Evolutionary conservation across 169 alveolate genomes (phyloP).

Genomic region (Cytauxzoon felis): DNA sequence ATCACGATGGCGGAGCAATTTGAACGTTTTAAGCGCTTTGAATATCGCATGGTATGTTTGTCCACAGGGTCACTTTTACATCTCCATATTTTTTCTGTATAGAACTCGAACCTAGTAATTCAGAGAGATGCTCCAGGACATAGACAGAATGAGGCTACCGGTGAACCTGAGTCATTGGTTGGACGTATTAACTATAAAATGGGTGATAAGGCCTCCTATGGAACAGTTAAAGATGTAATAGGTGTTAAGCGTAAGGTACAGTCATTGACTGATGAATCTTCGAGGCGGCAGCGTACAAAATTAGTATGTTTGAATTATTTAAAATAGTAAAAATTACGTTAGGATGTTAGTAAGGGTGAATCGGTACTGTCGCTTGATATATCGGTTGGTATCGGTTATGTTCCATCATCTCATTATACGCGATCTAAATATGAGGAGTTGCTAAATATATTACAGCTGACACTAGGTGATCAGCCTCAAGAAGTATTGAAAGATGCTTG

Average conservation of each 20-base stretch:
- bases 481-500: constrained; percentile 89
- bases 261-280: constrained; percentile 12
- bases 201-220: constrained; percentile 89
- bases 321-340: constrained; percentile 15
- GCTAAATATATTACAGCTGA: constrained; percentile 77
- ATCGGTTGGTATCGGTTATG: constrained; percentile 80
- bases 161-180: constrained; percentile 94
- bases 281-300: constrained; percentile 37
- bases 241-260: constrained; percentile 24
- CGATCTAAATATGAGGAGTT: constrained; percentile 85
- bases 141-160: constrained; percentile 87
- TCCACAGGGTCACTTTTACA: background rate
- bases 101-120: constrained; percentile 84
- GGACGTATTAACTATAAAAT: constrained; percentile 83
- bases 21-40: constrained; percentile 89
- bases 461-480: constrained; percentile 88
- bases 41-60: constrained; percentile 75
- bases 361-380: constrained; percentile 82
- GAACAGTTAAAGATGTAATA: constrained; percentile 31
- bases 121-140: constrained; percentile 82
- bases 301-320: constrained; percentile 49
- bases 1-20: constrained; percentile 87
- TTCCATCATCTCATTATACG: constrained; percentile 89
- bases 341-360: constrained; percentile 74
- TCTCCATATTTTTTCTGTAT: background rate